Evolutionary conservation across 140 eudicot species (phyloP), one percentile per base, ranked within the genome.

Genomic region (Cichorium intybus): DNA sequence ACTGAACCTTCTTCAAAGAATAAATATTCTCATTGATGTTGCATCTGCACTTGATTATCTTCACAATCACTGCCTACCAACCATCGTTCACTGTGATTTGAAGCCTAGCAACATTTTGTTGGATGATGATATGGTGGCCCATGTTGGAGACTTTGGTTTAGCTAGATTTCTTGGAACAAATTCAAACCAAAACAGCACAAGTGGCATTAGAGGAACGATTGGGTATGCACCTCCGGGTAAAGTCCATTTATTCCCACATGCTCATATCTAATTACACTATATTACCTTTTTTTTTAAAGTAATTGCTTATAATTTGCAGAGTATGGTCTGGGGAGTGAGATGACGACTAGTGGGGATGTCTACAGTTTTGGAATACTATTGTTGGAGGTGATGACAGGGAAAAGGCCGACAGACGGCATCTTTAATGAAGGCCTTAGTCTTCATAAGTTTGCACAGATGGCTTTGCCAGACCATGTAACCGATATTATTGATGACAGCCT

Each of bases 11-110:
- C n/a, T n/a, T n/a, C n/a, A n/a, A n/a, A n/a, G n/a, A n/a, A n/a
- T n/a, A n/a, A n/a, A n/a, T n/a, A n/a, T n/a, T n/a, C n/a, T n/a
- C n/a, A n/a, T n/a, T 17, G 61, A 78, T 31, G 71, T 78, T 2
- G 83, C 83, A 9, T 51, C 12, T 33, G 83, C 83, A 18, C 20
- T 78, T 10, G 79, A 73, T n/a, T 78, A 79, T 56, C 75, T 79
- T 52, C 84, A 79, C 51, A 31, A 43, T 24, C 46, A 58, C 1
- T 78, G 79, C 17, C n/a, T 5, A 6, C 33, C 60, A 23, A 10
- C 53, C 7, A 37, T 75, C 10, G 59, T 71, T 41, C 82, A 77
- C 53, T 58, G 77, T 28, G 82, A 77, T 47, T 56, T 77, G 35
- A 77, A 77, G 66, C 82, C 82, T 21, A 71, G 71, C 33, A 77